phyloP scores from a whole-genome alignment of 352 stramenopile genomes.

The Blastocystis hominis region DNA sequence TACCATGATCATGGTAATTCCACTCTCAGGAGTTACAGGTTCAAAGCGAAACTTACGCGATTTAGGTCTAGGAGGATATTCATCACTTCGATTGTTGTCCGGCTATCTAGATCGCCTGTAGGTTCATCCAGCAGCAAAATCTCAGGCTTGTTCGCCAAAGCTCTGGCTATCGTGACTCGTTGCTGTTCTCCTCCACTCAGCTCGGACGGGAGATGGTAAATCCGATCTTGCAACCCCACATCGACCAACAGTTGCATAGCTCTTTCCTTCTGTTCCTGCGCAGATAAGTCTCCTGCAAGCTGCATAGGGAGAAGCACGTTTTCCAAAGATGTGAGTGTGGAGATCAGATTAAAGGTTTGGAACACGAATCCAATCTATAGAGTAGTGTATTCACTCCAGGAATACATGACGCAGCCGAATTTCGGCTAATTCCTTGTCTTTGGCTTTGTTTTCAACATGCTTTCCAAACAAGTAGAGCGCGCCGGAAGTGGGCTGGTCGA shows the following conservation, averaged over 20 bases:
- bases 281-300: slow-evolving; percentile 2
- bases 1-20: slow-evolving; percentile 61
- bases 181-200: slow-evolving; percentile 61
- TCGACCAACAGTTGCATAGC: slow-evolving; percentile 56
- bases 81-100: slow-evolving; percentile 61
- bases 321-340: slow-evolving; percentile 57
- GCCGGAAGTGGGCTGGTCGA: slow-evolving; percentile 58
- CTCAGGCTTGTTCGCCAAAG: slow-evolving; percentile 58
- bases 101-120: slow-evolving; percentile 60
- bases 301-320: slow-evolving; percentile 60
- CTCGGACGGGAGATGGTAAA: slow-evolving; percentile 60
- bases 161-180: slow-evolving; percentile 60
- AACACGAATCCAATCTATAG: slow-evolving; percentile 60
- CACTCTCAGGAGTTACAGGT: neutral
- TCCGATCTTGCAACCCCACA: slow-evolving; percentile 59
- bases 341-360: slow-evolving; percentile 60
- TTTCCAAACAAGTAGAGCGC: slow-evolving; percentile 52
- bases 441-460: neutral
- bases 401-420: slow-evolving; percentile 53
- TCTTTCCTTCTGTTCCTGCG: slow-evolving; percentile 7
- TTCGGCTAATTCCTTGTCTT: slow-evolving; percentile 47
- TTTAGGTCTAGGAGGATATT: slow-evolving; percentile 60
- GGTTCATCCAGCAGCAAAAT: slow-evolving; percentile 60
- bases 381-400: neutral
- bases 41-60: neutral